These are phyloP conservation scores for Artemisia annua DNA, from an alignment of 129 eudicot genomes.

Conservation along the genomic window DNA sequence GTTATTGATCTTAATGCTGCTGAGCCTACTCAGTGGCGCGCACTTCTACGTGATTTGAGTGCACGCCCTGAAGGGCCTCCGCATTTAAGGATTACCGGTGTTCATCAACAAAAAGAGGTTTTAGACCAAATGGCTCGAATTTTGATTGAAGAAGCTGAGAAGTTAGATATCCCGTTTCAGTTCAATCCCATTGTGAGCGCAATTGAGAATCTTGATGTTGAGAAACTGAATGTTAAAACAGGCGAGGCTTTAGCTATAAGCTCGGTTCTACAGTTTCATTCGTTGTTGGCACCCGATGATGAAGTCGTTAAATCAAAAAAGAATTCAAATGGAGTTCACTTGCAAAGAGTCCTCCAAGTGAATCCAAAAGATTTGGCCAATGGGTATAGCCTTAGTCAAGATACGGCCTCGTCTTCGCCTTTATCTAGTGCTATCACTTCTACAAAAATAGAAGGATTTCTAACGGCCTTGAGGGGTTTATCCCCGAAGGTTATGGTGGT, in stretches of 20 bases:
- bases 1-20: slow-evolving; percentile 77
- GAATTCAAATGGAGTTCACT: slow-evolving; percentile 24
- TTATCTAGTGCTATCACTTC: slow-evolving; percentile 27
- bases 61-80: slow-evolving; percentile 99
- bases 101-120: slow-evolving; percentile 82
- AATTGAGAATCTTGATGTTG: slow-evolving; percentile 72
- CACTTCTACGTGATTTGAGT: slow-evolving; percentile 80
- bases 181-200: slow-evolving; percentile 78
- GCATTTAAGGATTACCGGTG: slow-evolving; percentile 88
- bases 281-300: slow-evolving; percentile 60
- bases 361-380: slow-evolving; percentile 57
- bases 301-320: slow-evolving; percentile 45
- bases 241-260: slow-evolving; percentile 97
- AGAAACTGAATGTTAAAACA: slow-evolving; percentile 79
- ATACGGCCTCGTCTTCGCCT: slow-evolving; percentile 73
- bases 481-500: slow-evolving; percentile 89
- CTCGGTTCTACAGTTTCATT: slow-evolving; percentile 82
- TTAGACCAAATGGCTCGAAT: slow-evolving; percentile 85
- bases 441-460: slow-evolving; percentile 62
- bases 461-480: slow-evolving; percentile 61
- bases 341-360: slow-evolving; percentile 44
- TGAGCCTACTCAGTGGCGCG: slow-evolving; percentile 92
- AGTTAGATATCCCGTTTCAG: slow-evolving; percentile 89
- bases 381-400: slow-evolving; percentile 64
- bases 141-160: slow-evolving; percentile 85